Evolutionary conservation across 768 basidiomycete species (phyloP), one percentile per base, ranked within the genome.

Genomic region (Saitozyma sp.): DNA sequence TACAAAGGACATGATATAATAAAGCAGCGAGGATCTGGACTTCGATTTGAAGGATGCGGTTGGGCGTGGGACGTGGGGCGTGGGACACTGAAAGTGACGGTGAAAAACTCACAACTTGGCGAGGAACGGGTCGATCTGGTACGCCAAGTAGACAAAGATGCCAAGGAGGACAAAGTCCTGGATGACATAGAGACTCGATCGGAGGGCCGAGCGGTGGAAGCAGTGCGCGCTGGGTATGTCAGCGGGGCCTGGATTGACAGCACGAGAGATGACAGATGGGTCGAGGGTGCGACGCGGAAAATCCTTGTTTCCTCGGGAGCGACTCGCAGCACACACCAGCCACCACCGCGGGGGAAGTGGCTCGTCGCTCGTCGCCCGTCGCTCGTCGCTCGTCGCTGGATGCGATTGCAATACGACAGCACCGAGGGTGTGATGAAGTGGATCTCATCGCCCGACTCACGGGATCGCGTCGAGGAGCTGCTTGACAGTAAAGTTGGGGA

Each of bases 401-500:
- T 29, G 29, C 5, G 29, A 5, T 29, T 29, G 29, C 5, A 5
- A 5, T 29, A 29, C 5, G 29, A 29, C 5, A 2, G 29, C 29
- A 29, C 29, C 29, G 29, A 5, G 2, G 2, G 29, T 2, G 5
- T 29, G 29, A 29, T 29, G 29, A 5, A 29, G 29, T 5, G 29
- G 29, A 29, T 29, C 2, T 2, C 2, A 29, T 29, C 29, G 37
- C 38, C 50, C 41, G 19, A 74, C 78, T 57, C 41, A 80, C 78
- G 93, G 93, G 75, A 96, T 93, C 16, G 84, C 86, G 51, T 84
- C 85, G 56, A 94, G 84, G 69, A 95, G 77, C 72, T 96, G 89
- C 82, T 94, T 96, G 79, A 94, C 84, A 45, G 89, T 84, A 65
- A 92, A 84, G 82, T 92, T 88, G 19, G 92, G 92, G 65, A 95